Evolutionary conservation across 1,139 yeast species (phyloP).

Genomic region (Taphrina pruni): DNA sequence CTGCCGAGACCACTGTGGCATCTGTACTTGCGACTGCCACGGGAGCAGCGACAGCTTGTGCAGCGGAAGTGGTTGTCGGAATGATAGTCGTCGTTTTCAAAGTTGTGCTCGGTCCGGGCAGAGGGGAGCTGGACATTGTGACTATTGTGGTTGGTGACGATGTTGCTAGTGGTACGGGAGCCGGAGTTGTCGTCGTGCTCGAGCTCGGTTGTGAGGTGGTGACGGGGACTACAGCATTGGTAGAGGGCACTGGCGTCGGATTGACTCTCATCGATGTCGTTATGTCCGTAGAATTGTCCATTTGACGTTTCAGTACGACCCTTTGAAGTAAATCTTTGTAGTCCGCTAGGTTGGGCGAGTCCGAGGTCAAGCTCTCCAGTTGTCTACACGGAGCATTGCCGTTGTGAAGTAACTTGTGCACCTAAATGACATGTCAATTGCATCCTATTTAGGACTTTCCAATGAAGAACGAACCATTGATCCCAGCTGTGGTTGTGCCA

Average conservation of each 20-base stretch:
- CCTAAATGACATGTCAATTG: not conserved
- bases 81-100: not conserved
- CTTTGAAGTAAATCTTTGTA: conserved; percentile 7
- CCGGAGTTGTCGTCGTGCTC: not conserved
- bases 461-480: conserved; percentile 2
- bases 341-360: not conserved
- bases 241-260: not conserved
- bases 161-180: not conserved
- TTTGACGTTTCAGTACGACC: conserved; percentile 9
- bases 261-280: not conserved
- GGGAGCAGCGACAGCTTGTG: not conserved
- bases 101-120: not conserved
- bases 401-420: conserved; percentile 7
- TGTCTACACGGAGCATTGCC: conserved; percentile 15
- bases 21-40: not conserved
- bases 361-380: conserved; percentile 7
- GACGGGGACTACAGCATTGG: not conserved
- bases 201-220: not conserved
- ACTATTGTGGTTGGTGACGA: not conserved
- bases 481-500: conserved; percentile 12
- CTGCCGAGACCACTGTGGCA: not conserved
- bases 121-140: not conserved
- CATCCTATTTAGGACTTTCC: no score
- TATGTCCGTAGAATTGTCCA: conserved; percentile 18
- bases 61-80: not conserved